Conservation (phyloP, 139 green algal species). For the Chlamydomonas eustigma region DNA sequence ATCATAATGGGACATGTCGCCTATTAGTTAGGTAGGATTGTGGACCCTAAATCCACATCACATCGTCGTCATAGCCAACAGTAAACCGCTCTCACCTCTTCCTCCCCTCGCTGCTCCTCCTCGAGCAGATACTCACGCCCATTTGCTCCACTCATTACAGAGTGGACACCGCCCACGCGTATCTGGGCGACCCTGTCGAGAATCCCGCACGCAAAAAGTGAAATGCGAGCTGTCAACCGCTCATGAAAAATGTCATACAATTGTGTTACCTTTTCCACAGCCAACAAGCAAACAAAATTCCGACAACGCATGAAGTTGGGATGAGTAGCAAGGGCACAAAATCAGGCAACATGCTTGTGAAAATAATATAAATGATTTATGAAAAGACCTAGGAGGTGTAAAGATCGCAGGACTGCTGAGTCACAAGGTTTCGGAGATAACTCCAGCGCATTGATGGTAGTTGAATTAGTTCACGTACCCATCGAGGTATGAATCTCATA, state of each 20-base stretch:
- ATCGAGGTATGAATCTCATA: too few relatives aligned
- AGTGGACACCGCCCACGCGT: conserved; percentile 40
- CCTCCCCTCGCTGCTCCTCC: conserved; percentile 14
- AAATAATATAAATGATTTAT: too few relatives aligned
- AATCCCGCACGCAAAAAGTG: background rate
- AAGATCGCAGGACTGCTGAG: too few relatives aligned
- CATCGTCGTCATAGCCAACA: too few relatives aligned
- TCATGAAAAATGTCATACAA: background rate
- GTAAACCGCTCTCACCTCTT: background rate
- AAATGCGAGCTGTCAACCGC: background rate
- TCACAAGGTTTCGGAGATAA: too few relatives aligned
- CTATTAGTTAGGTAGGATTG: too few relatives aligned
- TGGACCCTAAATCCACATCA: too few relatives aligned
- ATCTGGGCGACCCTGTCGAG: conserved; percentile 37
- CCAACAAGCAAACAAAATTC: conserved; percentile 64
- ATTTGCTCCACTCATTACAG: conserved; percentile 42
- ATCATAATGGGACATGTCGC: too few relatives aligned
- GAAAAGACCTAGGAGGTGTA: too few relatives aligned
- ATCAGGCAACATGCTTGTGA: background rate
- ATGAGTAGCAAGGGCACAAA: background rate
- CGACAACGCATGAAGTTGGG: conserved; percentile 15
- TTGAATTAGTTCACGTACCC: too few relatives aligned
- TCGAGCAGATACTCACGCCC: conserved; percentile 80
- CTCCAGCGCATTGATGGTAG: too few relatives aligned
- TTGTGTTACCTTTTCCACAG: conserved; percentile 50